Evolutionary conservation across 352 stramenopile species (phyloP).

Genomic region (Phytophthora fragariae): DNA sequence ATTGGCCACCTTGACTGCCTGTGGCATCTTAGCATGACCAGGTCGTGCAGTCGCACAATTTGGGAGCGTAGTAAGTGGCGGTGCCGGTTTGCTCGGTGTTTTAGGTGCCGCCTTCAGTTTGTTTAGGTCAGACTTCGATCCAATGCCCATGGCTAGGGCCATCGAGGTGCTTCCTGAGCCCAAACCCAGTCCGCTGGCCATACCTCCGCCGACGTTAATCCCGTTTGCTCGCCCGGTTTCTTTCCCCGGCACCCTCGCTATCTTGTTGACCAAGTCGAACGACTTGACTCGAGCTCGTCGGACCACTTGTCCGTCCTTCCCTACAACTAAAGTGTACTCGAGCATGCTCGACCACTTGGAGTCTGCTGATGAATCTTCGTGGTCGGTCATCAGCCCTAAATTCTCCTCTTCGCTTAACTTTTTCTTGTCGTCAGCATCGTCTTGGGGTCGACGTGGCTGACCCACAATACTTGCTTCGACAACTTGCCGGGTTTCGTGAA

Average conservation of each 20-base stretch:
- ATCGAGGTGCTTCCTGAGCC: conserved; percentile 39
- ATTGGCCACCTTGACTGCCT: conserved; percentile 57
- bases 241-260: conserved; percentile 60
- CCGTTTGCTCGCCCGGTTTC: conserved; percentile 47
- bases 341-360: conserved; percentile 90
- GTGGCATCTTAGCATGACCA: conserved; percentile 59
- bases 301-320: conserved; percentile 86
- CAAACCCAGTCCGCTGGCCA: conserved; percentile 35
- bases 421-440: conserved; percentile 71
- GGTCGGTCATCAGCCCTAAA: conserved; percentile 65
- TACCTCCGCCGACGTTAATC: conserved; percentile 24
- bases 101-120: conserved; percentile 57
- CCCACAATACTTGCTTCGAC: conserved; percentile 54
- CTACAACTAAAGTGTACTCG: conserved; percentile 85
- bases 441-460: conserved; percentile 49
- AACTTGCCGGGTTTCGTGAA: conserved; percentile 52
- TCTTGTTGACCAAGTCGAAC: conserved; percentile 81
- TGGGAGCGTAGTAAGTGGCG: conserved; percentile 67
- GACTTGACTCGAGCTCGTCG: conserved; percentile 84
- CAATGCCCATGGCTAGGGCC: conserved; percentile 43
- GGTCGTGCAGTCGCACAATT: conserved; percentile 64
- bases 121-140: conserved; percentile 46
- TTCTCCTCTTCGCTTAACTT: conserved; percentile 69
- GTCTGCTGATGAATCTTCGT: conserved; percentile 81
- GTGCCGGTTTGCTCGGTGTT: conserved; percentile 55